Percentiles rank a stretch among this genome's conserved stretches.
phyloP scores from a whole-genome alignment of 2,329 filamentous ascomycete species.

The Aspergillus novofumigatus region DNA sequence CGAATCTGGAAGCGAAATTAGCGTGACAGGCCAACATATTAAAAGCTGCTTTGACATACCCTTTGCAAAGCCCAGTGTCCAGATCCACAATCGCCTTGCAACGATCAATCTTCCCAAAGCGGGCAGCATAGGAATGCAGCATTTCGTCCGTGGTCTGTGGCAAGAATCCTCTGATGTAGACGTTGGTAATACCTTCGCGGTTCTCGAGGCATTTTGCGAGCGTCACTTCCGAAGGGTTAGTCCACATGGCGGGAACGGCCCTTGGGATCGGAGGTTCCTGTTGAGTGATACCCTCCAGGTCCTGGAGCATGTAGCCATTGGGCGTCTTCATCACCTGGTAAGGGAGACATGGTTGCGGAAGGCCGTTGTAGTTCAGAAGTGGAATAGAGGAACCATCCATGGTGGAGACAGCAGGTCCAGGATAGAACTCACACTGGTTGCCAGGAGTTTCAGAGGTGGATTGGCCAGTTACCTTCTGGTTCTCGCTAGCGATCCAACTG shows the following conservation, averaged over 20 bases:
- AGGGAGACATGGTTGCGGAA: slow-evolving; percentile 49
- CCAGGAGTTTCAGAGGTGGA: slow-evolving; percentile 57
- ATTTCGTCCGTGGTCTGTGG: slow-evolving; percentile 93
- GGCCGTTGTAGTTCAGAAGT: slow-evolving; percentile 55
- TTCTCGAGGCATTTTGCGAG: slow-evolving; percentile 94
- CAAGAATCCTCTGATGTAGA: slow-evolving; percentile 94
- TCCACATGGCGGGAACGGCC: slow-evolving; percentile 80
- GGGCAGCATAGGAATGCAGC: slow-evolving; percentile 72
- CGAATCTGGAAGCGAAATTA: slow-evolving; percentile 61
- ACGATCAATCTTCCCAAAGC: slow-evolving; percentile 91
- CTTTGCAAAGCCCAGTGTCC: slow-evolving; percentile 89
- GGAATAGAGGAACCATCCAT: slow-evolving; percentile 56
- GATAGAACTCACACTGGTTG: slow-evolving; percentile 57
- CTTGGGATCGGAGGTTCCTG: slow-evolving; percentile 79
- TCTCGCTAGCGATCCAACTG: slow-evolving; percentile 42
- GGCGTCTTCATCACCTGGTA: slow-evolving; percentile 45
- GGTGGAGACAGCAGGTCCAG: slow-evolving; percentile 49
- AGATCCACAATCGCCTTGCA: slow-evolving; percentile 99
- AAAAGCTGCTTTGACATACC: slow-evolving; percentile 55
- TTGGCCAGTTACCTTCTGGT: slow-evolving; percentile 51
- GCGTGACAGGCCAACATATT: slow-evolving; percentile 19
- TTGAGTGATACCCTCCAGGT: slow-evolving; percentile 62
- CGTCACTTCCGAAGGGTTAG: slow-evolving; percentile 80
- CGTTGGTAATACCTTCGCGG: slow-evolving; percentile 90
- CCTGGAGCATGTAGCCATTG: slow-evolving; percentile 43